Base-by-base conservation (phyloP, 306 rosid species). In the Lathyrus aphaca region DNA sequence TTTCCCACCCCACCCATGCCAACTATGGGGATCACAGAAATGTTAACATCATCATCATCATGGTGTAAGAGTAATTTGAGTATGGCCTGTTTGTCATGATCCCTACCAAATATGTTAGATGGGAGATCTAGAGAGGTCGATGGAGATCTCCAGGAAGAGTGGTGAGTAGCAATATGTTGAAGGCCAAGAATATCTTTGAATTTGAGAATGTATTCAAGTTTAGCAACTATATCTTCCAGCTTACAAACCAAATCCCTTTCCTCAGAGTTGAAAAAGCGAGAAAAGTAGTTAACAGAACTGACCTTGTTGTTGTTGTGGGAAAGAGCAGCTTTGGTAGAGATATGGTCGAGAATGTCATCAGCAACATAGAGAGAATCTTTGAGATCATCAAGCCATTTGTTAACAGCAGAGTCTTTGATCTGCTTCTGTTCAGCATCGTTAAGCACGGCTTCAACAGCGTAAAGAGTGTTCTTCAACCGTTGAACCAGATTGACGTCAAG, bases 161-260 rank as follows among this genome's bases (percentile, higher is more conserved):
- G 57, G 10, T 21, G 1, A 29, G 21, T 68, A 0, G 32, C 64
- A 53, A 38, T 10, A 13, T 39, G 25, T 54, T 68, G 19, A 38
- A 53, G 74, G 8, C 74, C 16, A 54, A 69, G 64, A 68, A 68
- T 54, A 39, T 68, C 53, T 68, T 54, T 53, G 4, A 0, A 18
- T 4, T 53, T 68, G 40, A 68, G 35, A 53, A 68, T 53, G 8
- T 35, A 53, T 21, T 68, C 73, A 21, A 68, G 64, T 4, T 23
- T 68, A 11, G 10, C 23, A 53, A 38, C 73, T 19, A 51, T 38
- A 12, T 37, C 15, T 37, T 53, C 63, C 10, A 68, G 0, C 49
- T 49, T 51, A 53, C 2, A 0, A 51, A 19, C 50, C 49, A 51
- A 12, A 15, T 51, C 50, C 2, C 56, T 44, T 11, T 66, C 71